A percentile compares a stretch with the other conserved stretches of the same genome.
Evolutionary conservation across 2,329 filamentous ascomycete genomes (phyloP).

Genomic region (Apiospora malaysiana): DNA sequence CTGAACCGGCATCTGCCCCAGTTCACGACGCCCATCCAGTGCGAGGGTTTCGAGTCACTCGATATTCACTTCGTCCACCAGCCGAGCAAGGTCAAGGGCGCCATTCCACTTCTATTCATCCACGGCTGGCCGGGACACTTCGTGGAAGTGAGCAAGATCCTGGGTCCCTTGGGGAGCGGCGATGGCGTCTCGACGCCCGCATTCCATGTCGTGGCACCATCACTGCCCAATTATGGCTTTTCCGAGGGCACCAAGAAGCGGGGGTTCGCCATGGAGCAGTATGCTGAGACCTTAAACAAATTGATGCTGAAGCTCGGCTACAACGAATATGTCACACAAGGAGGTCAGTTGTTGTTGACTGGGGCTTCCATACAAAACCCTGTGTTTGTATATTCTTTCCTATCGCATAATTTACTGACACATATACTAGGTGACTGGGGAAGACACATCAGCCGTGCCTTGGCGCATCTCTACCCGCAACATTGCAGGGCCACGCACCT

Average conservation of each 20-base stretch:
- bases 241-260: constrained; percentile 47
- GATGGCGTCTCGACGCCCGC: constrained; percentile 41
- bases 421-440: constrained; percentile 69
- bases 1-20: constrained; percentile 43
- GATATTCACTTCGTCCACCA: constrained; percentile 47
- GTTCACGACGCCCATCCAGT: constrained; percentile 43
- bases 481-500: constrained; percentile 65
- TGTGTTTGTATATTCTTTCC: background rate
- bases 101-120: constrained; percentile 41
- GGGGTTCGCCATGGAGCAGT: constrained; percentile 64
- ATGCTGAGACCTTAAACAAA: constrained; percentile 69
- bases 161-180: constrained; percentile 52
- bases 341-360: constrained; percentile 30
- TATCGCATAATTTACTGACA: constrained; percentile 28
- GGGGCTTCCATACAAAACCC: background rate
- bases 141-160: constrained; percentile 67
- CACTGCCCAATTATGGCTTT: constrained; percentile 61
- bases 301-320: constrained; percentile 74
- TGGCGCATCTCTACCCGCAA: constrained; percentile 64
- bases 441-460: constrained; percentile 65
- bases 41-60: constrained; percentile 44
- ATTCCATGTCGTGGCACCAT: constrained; percentile 65
- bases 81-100: constrained; percentile 36
- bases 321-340: constrained; percentile 54
- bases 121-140: constrained; percentile 69